These are phyloP conservation scores for Malus sieversii DNA, from an alignment of 306 rosid species.

Conservation along the genomic window DNA sequence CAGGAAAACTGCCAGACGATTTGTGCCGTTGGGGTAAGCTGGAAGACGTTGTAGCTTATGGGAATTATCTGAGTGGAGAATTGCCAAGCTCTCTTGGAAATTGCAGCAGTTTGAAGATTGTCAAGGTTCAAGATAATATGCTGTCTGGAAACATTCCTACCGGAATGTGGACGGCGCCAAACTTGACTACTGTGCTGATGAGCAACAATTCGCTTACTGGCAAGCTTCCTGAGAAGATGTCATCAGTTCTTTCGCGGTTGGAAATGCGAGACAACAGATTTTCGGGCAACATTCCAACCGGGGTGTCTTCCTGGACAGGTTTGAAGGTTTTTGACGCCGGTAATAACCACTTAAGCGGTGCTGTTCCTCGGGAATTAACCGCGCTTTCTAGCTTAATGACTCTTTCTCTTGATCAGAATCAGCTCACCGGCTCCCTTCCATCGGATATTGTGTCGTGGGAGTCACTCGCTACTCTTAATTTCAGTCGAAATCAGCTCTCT, in stretches of 20 bases:
- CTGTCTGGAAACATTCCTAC: constrained; percentile 50
- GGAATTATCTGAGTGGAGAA: constrained; percentile 46
- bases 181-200: constrained; percentile 20
- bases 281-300: constrained; percentile 44
- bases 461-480: constrained; percentile 28
- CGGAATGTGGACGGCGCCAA: constrained; percentile 56
- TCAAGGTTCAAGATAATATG: constrained; percentile 29
- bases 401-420: constrained; percentile 46
- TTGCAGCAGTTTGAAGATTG: constrained; percentile 23
- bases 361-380: constrained; percentile 49
- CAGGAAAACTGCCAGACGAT: constrained; percentile 46
- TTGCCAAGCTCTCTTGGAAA: constrained; percentile 56
- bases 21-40: constrained; percentile 42
- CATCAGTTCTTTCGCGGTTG: constrained; percentile 29
- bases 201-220: constrained; percentile 44
- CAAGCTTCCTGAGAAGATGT: constrained; percentile 43
- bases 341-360: constrained; percentile 45
- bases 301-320: constrained; percentile 39
- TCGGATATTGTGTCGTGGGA: constrained; percentile 36
- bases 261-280: constrained; percentile 47
- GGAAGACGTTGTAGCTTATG: constrained; percentile 19
- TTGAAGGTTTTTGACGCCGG: constrained; percentile 40
- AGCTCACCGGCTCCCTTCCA: constrained; percentile 43
- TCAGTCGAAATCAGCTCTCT: constrained; percentile 38
- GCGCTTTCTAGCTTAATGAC: constrained; percentile 22